Evolutionary conservation across 495 filamentous ascomycete species (phyloP).

Genomic region (Hypoxylon rickii): DNA sequence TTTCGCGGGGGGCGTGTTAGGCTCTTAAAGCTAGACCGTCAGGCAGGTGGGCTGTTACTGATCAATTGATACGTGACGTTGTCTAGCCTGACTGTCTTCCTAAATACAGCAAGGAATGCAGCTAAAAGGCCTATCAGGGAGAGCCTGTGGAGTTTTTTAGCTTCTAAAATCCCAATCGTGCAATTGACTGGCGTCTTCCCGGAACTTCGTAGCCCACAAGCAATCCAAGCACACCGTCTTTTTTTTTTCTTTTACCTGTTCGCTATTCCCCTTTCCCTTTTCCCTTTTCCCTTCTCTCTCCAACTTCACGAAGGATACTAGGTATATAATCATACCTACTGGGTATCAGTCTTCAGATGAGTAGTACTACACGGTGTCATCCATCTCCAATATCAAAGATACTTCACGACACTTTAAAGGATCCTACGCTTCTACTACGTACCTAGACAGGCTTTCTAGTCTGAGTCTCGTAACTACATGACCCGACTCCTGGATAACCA

Average conservation of each 20-base stretch:
- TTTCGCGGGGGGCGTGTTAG: slow-evolving; percentile 14
- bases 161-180: slow-evolving; percentile 4
- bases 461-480: too few relatives aligned
- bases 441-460: too few relatives aligned
- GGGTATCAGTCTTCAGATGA: too few relatives aligned
- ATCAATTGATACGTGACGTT: slow-evolving; percentile 18
- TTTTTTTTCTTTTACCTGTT: neutral
- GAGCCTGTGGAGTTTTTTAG: slow-evolving; percentile 7
- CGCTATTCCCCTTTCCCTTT: too few relatives aligned
- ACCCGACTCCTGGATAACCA: too few relatives aligned
- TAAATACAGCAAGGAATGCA: slow-evolving; percentile 23
- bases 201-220: neutral
- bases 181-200: neutral
- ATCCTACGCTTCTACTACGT: too few relatives aligned
- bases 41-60: slow-evolving; percentile 7
- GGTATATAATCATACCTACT: too few relatives aligned
- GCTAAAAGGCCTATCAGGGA: slow-evolving; percentile 7
- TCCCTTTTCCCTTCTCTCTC: too few relatives aligned
- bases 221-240: neutral
- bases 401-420: too few relatives aligned
- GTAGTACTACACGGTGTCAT: too few relatives aligned
- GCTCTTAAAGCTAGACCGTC: neutral
- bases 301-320: too few relatives aligned
- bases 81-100: slow-evolving; percentile 10
- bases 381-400: too few relatives aligned